These are phyloP conservation scores for Populus ilicifolia DNA, from an alignment of 345 rosid species.

Conservation along the genomic window DNA sequence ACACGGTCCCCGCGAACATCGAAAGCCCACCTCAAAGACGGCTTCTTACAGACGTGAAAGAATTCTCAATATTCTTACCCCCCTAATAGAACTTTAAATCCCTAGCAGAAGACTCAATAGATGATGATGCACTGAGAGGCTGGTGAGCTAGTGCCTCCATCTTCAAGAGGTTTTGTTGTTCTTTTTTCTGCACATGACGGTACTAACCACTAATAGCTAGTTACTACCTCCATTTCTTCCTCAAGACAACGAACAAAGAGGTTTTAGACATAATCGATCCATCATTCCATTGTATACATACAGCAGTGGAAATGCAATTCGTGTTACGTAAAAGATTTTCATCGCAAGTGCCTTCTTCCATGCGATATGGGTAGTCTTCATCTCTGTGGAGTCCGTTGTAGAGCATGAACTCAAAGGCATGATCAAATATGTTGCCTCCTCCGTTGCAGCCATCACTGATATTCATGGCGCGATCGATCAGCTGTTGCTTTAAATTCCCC, in stretches of 20 bases:
- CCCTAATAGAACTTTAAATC: slow-evolving; percentile 59
- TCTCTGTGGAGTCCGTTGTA: slow-evolving; percentile 50
- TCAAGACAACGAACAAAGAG: too few species aligned
- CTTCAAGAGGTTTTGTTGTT: slow-evolving; percentile 47
- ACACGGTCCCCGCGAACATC: slow-evolving; percentile 54
- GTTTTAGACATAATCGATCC: background rate
- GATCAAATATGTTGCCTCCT: slow-evolving; percentile 54
- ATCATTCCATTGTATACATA: background rate
- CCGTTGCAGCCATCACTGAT: slow-evolving; percentile 58
- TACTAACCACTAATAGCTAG: slow-evolving; percentile 32
- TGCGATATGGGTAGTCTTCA: slow-evolving; percentile 56
- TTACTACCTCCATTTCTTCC: too few species aligned
- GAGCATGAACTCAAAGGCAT: slow-evolving; percentile 47
- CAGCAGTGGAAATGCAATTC: too few species aligned
- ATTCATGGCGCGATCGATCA: slow-evolving; percentile 42
- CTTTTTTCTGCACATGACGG: slow-evolving; percentile 45
- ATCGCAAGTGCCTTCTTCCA: slow-evolving; percentile 59
- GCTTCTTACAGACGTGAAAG: background rate
- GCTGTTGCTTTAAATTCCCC: slow-evolving; percentile 56
- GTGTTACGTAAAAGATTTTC: slow-evolving; percentile 3
- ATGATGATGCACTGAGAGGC: slow-evolving; percentile 43
- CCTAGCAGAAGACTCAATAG: slow-evolving; percentile 50
- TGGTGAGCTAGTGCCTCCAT: slow-evolving; percentile 43
- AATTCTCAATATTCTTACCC: slow-evolving; percentile 13
- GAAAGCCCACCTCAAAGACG: background rate